Conservation (phyloP, 345 rosid genomes). For the Syzygium aqueum region DNA sequence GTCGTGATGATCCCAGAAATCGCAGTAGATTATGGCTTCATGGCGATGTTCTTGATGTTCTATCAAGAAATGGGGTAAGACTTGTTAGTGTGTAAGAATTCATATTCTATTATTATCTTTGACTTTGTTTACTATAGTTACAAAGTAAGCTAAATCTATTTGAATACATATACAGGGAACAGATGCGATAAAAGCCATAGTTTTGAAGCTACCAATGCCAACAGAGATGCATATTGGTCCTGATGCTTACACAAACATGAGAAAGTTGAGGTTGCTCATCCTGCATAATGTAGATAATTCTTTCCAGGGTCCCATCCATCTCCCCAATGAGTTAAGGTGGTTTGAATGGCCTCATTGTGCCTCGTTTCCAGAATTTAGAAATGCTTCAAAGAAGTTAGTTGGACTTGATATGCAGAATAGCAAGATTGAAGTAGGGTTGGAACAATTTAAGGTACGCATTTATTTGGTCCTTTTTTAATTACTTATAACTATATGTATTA, state of each 20-base stretch:
- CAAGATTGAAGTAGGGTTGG: not conserved
- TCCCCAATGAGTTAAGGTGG: not conserved
- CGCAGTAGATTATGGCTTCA: not conserved
- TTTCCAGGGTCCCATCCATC: not conserved
- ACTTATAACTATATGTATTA: not conserved
- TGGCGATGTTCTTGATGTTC: not conserved
- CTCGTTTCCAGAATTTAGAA: not conserved
- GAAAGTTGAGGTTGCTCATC: not conserved
- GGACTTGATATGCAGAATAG: not conserved
- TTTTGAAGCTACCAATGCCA: not conserved
- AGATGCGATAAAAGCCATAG: constrained; percentile 2
- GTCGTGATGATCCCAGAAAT: not conserved
- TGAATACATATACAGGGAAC: not conserved
- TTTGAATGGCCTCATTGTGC: constrained; percentile 6
- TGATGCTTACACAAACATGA: not conserved
- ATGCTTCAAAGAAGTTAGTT: not conserved
- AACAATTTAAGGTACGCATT: not conserved
- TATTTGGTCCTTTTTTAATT: not conserved
- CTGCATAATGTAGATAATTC: not conserved
- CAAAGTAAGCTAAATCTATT: not conserved
- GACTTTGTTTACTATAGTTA: fast-evolving
- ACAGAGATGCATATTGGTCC: not conserved
- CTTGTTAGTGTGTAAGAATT: not conserved
- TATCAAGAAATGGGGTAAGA: not conserved
- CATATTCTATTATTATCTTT: not conserved